Evolutionary conservation across 495 filamentous ascomycete species (phyloP), one percentile per base, ranked within the genome.

Genomic region (Penicillium pancosmium): DNA sequence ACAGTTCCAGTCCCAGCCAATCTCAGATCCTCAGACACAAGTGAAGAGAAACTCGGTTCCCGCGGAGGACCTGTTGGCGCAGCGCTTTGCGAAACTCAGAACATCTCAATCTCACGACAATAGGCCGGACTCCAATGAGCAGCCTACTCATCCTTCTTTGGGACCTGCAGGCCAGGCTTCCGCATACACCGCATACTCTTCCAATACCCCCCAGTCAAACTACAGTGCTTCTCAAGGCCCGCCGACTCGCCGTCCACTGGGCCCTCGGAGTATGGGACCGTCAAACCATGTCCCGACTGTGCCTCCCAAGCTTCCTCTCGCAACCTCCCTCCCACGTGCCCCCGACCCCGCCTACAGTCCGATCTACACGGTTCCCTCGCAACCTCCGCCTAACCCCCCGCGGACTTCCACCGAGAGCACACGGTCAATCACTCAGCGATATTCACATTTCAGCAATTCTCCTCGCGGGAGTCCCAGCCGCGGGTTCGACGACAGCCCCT

Each of bases 291-390:
- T 65, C 11, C 81, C 82, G 18, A 74, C 71, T n/a, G 64, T 78
- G 21, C 84, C 84, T 16, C 80, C 79, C 1, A 85, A 87, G 50
- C 65, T 86, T 9, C 81, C 82, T 15, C 64, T 91, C 4, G 77
- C 84, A 55, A 80, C 75, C 25, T 76, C 81, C 4, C 79, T 97
- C 64, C 93, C 93, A 21, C 86, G 87, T 68, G 76, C 88, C 12
- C 93, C 93, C 15, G 91, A 88, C 66, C 91, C 92, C 12, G 87
- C 93, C 10, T 97, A 97, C 63, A 93, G 87, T 64, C 93, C 93
- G 38, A 73, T 77, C 56, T 73, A 68, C 66, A 74, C 76, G 0
- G 71, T 73, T 61, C 79, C 76, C 16, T 71, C 76, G 0, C 76
- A 79, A 35, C 66, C 68, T 9, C 76, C 71, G 16, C 68, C 73